phyloP scores from a whole-genome alignment of 345 rosid species.

The Iberis pinnata region DNA sequence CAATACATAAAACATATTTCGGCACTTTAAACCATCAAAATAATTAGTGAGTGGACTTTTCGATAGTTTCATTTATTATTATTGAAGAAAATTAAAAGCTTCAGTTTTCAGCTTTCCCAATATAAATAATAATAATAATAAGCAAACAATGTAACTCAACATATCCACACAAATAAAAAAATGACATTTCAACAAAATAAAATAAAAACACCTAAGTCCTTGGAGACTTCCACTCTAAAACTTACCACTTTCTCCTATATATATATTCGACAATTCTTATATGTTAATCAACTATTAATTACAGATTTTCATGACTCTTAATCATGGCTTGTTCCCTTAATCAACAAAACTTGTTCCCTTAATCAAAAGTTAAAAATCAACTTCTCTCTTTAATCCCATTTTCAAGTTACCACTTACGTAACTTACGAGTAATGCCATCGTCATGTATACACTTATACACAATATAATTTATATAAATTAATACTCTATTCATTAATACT shows the following conservation, averaged over 20 bases:
- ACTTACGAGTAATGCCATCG: conserved; percentile 29
- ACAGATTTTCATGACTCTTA: conserved; percentile 14
- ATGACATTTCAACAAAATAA: conserved; percentile 26
- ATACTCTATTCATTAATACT: no score
- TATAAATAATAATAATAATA: no score
- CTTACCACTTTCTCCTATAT: conserved; percentile 23
- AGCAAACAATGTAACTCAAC: no score
- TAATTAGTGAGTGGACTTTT: no score
- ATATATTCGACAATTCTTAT: conserved; percentile 3
- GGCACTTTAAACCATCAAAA: no score
- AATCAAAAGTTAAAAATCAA: conserved; percentile 14
- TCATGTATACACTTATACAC: no score
- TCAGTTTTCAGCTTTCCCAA: no score
- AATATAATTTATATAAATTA: background rate
- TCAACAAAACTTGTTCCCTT: conserved; percentile 18
- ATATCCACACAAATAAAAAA: no score
- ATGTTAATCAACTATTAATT: conserved; percentile 17
- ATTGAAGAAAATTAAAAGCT: no score
- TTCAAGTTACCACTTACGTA: conserved; percentile 29
- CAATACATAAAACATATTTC: no score
- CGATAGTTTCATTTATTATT: no score
- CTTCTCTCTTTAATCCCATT: conserved; percentile 25
- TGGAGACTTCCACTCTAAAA: conserved; percentile 17
- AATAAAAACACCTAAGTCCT: background rate
- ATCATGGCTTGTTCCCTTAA: conserved; percentile 18